These are phyloP conservation scores for Bocquillonia castaneifolia DNA, from an alignment of 441 rosid genomes.

Conservation along the genomic window DNA sequence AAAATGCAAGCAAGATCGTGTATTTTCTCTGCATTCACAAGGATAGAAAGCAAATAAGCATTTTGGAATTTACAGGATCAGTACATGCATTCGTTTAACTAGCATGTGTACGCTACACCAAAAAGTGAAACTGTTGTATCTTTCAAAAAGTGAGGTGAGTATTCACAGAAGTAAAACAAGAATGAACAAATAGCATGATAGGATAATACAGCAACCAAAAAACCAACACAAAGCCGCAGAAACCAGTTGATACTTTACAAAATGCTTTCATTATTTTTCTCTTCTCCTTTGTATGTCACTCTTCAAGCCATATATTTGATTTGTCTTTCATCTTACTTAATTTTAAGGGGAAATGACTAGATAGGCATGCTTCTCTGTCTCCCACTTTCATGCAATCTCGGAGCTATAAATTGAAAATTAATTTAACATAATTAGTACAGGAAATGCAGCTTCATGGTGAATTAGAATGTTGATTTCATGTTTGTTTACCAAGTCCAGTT, in stretches of 20 bases:
- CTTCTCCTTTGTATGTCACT: conserved; percentile 23
- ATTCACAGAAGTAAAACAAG: conserved; percentile 24
- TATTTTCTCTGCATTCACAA: background rate
- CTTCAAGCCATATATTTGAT: conserved; percentile 18
- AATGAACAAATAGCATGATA: conserved; percentile 31
- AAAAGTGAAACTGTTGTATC: conserved; percentile 16
- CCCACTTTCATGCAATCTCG: conserved; percentile 33
- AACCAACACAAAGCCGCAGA: conserved; percentile 22
- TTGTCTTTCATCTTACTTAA: conserved; percentile 10
- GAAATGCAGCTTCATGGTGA: conserved; percentile 18
- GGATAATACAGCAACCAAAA: conserved; percentile 26
- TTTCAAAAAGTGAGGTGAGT: conserved; percentile 24
- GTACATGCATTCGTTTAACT: conserved; percentile 9
- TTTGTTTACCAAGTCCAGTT: conserved; percentile 55
- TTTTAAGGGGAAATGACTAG: conserved; percentile 16
- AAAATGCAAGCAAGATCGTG: background rate
- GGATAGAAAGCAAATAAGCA: conserved; percentile 3
- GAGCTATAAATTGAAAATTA: conserved; percentile 29
- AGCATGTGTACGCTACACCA: conserved; percentile 24
- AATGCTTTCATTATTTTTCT: conserved; percentile 26
- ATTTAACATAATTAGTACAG: conserved; percentile 10
- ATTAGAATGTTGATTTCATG: conserved; percentile 14
- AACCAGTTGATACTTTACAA: conserved; percentile 27
- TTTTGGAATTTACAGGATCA: conserved; percentile 27
- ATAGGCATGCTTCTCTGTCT: conserved; percentile 31